Conservation (phyloP, 331 rosid species). For the Spiraea crenata region DNA sequence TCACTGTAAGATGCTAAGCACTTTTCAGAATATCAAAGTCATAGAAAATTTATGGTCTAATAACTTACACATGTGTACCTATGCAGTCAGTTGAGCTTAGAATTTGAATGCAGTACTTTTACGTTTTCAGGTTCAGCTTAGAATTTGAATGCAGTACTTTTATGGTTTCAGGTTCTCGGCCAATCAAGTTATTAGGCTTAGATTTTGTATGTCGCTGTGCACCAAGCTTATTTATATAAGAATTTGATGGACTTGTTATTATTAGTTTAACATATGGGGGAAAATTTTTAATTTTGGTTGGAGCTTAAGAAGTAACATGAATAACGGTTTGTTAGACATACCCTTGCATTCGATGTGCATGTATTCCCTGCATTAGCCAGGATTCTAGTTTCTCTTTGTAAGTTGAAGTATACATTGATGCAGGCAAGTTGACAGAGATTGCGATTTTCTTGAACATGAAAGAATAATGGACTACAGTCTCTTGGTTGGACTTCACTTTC, state of each 20-base stretch:
- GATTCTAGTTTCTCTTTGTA: conserved; percentile 5
- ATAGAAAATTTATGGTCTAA: background rate
- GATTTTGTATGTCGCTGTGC: background rate
- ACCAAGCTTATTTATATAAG: background rate
- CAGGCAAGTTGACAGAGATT: conserved; percentile 95
- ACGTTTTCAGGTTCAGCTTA: background rate
- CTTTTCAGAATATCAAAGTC: background rate
- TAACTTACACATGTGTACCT: background rate
- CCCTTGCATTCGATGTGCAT: no score
- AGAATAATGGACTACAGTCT: conserved; percentile 97
- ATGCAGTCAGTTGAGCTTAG: background rate
- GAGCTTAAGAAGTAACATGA: no score
- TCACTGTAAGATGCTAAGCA: background rate
- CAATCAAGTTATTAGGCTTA: background rate
- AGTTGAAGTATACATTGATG: conserved; percentile 24
- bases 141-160: background rate
- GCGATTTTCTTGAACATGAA: conserved; percentile 93
- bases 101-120: background rate
- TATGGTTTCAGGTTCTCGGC: background rate
- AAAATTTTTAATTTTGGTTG: no score
- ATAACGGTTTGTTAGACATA: no score
- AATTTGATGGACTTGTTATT: background rate
- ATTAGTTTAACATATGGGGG: no score
- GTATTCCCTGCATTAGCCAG: no score
- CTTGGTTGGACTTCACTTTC: conserved; percentile 91